These are phyloP conservation scores for Arabidopsis suecica DNA, from an alignment of 345 rosid genomes.

Conservation along the genomic window DNA sequence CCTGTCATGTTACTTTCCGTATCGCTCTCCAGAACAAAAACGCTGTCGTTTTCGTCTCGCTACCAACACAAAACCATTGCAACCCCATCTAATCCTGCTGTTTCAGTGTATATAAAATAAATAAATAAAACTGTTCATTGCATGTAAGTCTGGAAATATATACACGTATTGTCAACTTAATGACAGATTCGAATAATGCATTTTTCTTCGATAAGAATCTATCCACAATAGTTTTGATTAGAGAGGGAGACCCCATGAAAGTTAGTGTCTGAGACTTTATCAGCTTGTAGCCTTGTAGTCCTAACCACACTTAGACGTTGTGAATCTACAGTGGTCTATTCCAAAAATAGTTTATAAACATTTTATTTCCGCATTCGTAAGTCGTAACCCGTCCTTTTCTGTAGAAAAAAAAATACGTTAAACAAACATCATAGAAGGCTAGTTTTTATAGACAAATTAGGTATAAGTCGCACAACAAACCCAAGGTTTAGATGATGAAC, in stretches of 20 bases:
- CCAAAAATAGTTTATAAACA: too few relatives aligned
- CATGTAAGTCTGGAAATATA: conserved; percentile 15
- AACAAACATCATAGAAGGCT: too few relatives aligned
- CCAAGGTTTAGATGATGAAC: too few relatives aligned
- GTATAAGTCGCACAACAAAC: too few relatives aligned
- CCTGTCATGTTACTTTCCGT: conserved; percentile 44
- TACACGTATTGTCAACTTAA: conserved; percentile 34
- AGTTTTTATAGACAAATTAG: too few relatives aligned
- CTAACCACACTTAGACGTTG: too few relatives aligned
- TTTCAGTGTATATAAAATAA: conserved; percentile 13
- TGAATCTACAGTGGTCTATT: too few relatives aligned
- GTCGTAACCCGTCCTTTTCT: too few relatives aligned
- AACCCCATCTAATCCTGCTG: conserved; percentile 30
- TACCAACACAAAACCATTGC: conserved; percentile 35
- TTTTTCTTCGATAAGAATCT: conserved; percentile 9
- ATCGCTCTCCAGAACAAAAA: conserved; percentile 27
- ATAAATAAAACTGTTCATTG: conserved; percentile 5
- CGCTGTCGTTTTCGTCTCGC: conserved; percentile 34
- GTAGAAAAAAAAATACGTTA: too few relatives aligned
- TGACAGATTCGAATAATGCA: conserved; percentile 32
- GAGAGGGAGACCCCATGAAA: neutral
- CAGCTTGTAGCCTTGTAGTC: too few relatives aligned
- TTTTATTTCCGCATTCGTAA: too few relatives aligned
- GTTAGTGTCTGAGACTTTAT: too few relatives aligned
- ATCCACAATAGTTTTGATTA: conserved; percentile 32